Evolutionary conservation across 768 basidiomycete species (phyloP).

Genomic region (Boletus reticuloceps): DNA sequence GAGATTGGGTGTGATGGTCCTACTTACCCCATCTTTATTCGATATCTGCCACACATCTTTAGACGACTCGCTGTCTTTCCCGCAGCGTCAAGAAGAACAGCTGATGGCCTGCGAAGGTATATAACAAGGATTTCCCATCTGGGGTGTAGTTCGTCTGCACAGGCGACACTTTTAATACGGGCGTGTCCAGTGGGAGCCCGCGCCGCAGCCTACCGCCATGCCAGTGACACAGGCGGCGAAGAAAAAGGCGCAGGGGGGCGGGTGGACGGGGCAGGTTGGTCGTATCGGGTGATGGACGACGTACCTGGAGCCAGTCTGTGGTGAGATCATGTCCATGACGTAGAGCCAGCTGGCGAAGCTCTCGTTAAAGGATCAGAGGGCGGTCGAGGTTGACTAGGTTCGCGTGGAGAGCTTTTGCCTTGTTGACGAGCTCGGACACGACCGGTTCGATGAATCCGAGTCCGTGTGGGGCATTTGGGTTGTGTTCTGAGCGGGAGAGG

Average conservation of each 20-base stretch:
- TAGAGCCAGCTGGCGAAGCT: slow-evolving; percentile 90
- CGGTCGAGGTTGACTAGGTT: slow-evolving; percentile 74
- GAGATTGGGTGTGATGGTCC: neutral
- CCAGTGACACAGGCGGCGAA: no score
- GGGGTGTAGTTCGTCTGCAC: slow-evolving; percentile 70
- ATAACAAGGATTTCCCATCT: slow-evolving; percentile 64
- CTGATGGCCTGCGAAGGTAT: slow-evolving; percentile 57
- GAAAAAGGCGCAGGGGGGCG: no score
- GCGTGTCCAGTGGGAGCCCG: no score
- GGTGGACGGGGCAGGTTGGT: no score
- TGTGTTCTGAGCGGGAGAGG: slow-evolving; percentile 67
- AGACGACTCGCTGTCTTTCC: slow-evolving; percentile 49
- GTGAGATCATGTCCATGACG: slow-evolving; percentile 91
- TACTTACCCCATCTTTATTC: slow-evolving; percentile 29
- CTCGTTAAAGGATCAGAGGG: slow-evolving; percentile 87
- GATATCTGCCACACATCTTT: slow-evolving; percentile 51
- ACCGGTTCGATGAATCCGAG: slow-evolving; percentile 84
- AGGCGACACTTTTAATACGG: slow-evolving; percentile 59
- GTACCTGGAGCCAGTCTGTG: slow-evolving; percentile 88
- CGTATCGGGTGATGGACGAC: neutral
- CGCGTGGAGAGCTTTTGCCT: slow-evolving; percentile 73
- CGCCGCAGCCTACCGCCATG: no score
- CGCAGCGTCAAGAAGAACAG: slow-evolving; percentile 60
- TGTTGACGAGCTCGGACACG: slow-evolving; percentile 84
- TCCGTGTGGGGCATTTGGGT: slow-evolving; percentile 76